These are phyloP conservation scores for Mediolabrus comicus DNA, from an alignment of 108 stramenopile species.

Conservation along the genomic window DNA sequence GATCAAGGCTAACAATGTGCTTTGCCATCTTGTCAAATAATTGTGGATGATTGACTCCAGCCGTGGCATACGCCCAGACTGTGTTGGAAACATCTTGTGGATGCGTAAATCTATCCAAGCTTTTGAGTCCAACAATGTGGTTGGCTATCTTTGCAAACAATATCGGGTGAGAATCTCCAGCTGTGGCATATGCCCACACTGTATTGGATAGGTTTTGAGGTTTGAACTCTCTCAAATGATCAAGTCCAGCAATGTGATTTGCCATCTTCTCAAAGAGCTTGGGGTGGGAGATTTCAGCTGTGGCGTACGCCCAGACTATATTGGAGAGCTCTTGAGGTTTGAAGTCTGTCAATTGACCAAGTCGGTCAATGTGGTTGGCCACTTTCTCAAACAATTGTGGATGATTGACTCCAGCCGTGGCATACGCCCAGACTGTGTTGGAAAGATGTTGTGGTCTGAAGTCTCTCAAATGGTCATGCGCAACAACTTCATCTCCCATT, in stretches of 20 bases:
- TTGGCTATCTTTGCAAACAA: background rate
- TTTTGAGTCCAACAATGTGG: background rate
- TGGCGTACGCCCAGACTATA: slow-evolving; percentile 41
- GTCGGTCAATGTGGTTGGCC: background rate
- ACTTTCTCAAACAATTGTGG: too few relatives aligned
- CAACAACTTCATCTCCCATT: background rate
- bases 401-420: too few relatives aligned
- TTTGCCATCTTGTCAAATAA: background rate
- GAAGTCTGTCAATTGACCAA: background rate
- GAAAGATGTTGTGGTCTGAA: background rate
- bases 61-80: slow-evolving; percentile 1
- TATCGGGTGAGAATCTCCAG: background rate
- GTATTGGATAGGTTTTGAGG: background rate
- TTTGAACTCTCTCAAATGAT: background rate
- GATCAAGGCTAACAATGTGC: too few relatives aligned
- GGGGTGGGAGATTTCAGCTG: slow-evolving; percentile 9
- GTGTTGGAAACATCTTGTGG: background rate
- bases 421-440: slow-evolving; percentile 14
- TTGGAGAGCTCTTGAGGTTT: slow-evolving; percentile 27
- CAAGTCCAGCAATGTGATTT: background rate
- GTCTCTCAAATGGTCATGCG: background rate
- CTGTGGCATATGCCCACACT: slow-evolving; percentile 8
- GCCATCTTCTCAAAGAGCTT: slow-evolving; percentile 18
- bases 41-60: background rate
- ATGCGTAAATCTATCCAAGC: background rate